Percentiles rank a stretch among this genome's conserved stretches.
Conservation (phyloP, 2,329 filamentous ascomycete genomes). For the Nothophaeocryptopus gaeumannii region DNA sequence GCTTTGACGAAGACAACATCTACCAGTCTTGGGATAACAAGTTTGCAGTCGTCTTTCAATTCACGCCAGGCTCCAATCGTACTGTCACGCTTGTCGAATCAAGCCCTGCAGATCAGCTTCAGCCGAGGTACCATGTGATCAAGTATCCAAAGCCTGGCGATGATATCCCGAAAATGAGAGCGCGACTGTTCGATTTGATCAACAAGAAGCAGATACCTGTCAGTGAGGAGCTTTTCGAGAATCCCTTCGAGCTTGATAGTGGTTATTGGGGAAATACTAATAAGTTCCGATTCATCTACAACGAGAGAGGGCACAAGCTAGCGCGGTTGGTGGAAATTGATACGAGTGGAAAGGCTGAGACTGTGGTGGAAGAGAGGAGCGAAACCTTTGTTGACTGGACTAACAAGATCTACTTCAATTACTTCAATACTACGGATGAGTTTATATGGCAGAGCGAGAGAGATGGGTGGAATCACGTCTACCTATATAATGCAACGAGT, state of each 20-base stretch:
- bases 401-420: constrained; percentile 4
- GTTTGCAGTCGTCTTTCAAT: constrained; percentile 8
- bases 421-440: constrained; percentile 9
- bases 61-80: constrained; percentile 1
- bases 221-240: not conserved
- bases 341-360: not conserved
- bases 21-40: constrained; percentile 4
- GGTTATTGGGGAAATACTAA: constrained; percentile 1
- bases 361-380: constrained; percentile 5
- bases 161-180: not conserved
- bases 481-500: constrained; percentile 6
- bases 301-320: not conserved
- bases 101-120: not conserved
- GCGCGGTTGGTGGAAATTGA: constrained; percentile 8
- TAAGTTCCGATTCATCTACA: constrained; percentile 7
- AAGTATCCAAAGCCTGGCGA: constrained; percentile 2
- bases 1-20: not conserved
- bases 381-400: constrained; percentile 5
- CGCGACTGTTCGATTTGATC: constrained; percentile 8
- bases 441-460: constrained; percentile 11
- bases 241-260: not conserved
- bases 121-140: not conserved
- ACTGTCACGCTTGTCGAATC: constrained; percentile 7
- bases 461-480: constrained; percentile 6
- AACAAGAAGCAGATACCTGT: constrained; percentile 7